A percentile compares a stretch with the other conserved stretches of the same genome.
phyloP scores from a whole-genome alignment of 306 rosid species.

The Vachellia collinsii region DNA sequence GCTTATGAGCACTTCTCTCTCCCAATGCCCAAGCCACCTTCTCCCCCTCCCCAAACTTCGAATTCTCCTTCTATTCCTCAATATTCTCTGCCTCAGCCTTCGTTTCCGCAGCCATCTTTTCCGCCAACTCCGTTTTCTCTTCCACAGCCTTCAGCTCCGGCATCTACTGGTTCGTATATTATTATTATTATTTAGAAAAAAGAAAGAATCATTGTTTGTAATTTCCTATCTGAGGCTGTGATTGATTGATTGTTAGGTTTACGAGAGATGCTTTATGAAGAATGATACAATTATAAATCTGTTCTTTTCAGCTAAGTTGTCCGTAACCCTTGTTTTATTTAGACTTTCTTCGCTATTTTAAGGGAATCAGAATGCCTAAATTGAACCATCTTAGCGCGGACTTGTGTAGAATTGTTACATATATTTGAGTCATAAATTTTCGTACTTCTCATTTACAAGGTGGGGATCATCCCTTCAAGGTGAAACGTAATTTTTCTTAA shows the following conservation, averaged over 20 bases:
- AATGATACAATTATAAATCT: not conserved
- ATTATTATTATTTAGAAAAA: not conserved
- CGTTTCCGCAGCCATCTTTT: conserved; percentile 5
- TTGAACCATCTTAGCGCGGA: not conserved
- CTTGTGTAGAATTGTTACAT: not conserved
- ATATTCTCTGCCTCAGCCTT: not conserved
- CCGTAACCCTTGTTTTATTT: not conserved
- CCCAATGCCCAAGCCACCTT: conserved; percentile 5
- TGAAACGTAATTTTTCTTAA: not conserved
- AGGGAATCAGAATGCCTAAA: not conserved
- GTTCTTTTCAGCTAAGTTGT: not conserved
- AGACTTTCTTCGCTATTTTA: not conserved
- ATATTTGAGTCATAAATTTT: not conserved
- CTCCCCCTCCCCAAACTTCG: not conserved
- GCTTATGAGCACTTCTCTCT: conserved; percentile 58
- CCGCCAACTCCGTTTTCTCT: conserved; percentile 4
- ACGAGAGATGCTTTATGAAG: not conserved
- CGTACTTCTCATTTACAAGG: not conserved
- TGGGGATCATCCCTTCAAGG: not conserved
- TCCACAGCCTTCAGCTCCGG: conserved; percentile 36
- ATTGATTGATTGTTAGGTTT: not conserved
- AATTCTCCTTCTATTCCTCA: not conserved
- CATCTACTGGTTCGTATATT: conserved; percentile 22
- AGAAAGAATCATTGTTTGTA: not conserved
- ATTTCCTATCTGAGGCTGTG: not conserved